Evolutionary conservation across 208 protist genomes (phyloP).

Genomic region (Crithidia sp.): DNA sequence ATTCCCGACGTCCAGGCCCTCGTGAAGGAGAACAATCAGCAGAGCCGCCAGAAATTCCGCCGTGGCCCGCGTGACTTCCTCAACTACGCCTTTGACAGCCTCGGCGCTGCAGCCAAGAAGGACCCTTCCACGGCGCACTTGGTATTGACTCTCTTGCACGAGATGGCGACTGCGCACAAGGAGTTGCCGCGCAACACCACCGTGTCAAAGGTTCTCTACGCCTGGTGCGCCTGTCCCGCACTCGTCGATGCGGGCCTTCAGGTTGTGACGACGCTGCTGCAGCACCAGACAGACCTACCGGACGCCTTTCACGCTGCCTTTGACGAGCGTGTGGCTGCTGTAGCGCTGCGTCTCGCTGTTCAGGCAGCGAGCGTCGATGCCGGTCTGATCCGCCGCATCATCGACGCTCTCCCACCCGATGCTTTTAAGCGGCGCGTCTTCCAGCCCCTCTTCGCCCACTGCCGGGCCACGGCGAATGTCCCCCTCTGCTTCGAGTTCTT

Average conservation of each 20-base stretch:
- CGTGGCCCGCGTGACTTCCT: constrained; percentile 64
- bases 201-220: constrained; percentile 68
- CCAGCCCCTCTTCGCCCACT: constrained; percentile 63
- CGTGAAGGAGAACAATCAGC: constrained; percentile 62
- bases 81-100: constrained; percentile 58
- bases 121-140: constrained; percentile 17
- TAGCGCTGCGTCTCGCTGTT: constrained; percentile 61
- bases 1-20: constrained; percentile 56
- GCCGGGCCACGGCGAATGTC: constrained; percentile 31
- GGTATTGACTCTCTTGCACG: constrained; percentile 43
- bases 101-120: constrained; percentile 38
- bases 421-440: constrained; percentile 72
- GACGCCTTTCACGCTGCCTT: constrained; percentile 31
- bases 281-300: constrained; percentile 20
- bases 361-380: constrained; percentile 22
- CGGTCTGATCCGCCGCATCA: constrained; percentile 42
- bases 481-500: constrained; percentile 57
- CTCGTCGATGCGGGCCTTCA: constrained; percentile 35
- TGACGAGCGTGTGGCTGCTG: constrained; percentile 78
- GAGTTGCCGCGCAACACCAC: constrained; percentile 60
- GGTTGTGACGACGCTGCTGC: constrained; percentile 40
- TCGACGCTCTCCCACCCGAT: constrained; percentile 53
- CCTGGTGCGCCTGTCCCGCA: constrained; percentile 35
- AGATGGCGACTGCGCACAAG: constrained; percentile 52
- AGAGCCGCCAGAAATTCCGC: constrained; percentile 52